Evolutionary conservation across 768 basidiomycete species (phyloP), one percentile per base, ranked within the genome.

Genomic region (Mycena epipterygia): DNA sequence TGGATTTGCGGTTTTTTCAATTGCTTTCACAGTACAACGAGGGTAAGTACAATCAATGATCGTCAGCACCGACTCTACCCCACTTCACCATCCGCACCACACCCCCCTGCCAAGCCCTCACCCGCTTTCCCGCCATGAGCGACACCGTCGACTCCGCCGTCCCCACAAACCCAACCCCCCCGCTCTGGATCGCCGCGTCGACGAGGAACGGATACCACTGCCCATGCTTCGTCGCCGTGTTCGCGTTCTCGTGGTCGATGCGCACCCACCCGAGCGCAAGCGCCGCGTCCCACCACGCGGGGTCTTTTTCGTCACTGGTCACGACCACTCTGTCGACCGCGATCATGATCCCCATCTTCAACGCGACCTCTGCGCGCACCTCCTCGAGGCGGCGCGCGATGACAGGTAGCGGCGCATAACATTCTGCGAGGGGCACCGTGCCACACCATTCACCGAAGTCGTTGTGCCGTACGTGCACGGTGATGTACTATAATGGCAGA

Each of bases 111-210:
- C 88, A 89, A 42, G 85, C 81, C 55, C 79, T 71, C 51, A 88
- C 86, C 21, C 88, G 77, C n/a, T 84, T 79, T 19, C 75, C 76
- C 1, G 86, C 84, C 29, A 89, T 56, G 33, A 85, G 63, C 25
- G 85, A 84, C 80, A 87, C 86, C 37, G 87, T 88, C 53, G 86
- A 87, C 46, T 75, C 63, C 25, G 83, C 78, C 11, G 86, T 87
- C n/a, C 88, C 88, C 5, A 89, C 83, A 52, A 89, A 81, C 16
- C 86, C 88, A n/a, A 79, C 72, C 12, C 80, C 86, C 44, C 75
- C 77, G 1, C 84, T 84, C 68, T 89, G 88, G 41, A 87, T 80
- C 23, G 85, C 84, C 9, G 85, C 83, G 65, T 88, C 88, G 23
- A 88, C 73, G 46, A 88, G 72, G 23, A 84, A 66, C 3, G 86